Percentiles rank a stretch among this genome's conserved stretches.
Conservation (phyloP, 164 flowering plant genomes). For the Chimonanthus salicifolius region DNA sequence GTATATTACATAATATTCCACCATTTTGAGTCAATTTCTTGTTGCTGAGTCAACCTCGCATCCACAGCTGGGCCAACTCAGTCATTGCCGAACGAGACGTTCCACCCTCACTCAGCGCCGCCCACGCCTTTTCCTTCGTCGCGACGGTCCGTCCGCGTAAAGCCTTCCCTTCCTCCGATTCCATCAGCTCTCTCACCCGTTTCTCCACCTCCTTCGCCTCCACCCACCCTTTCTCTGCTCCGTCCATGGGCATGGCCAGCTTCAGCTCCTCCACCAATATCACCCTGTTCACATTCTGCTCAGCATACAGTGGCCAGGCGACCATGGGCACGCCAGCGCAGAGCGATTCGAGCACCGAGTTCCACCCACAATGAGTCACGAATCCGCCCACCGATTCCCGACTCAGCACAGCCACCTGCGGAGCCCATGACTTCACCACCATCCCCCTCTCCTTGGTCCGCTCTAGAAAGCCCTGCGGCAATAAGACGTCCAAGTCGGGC, state of each 20-base stretch:
- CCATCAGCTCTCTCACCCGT: constrained; percentile 17
- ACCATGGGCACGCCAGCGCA: constrained; percentile 42
- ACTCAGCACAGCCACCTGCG: constrained; percentile 35
- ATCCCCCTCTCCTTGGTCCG: constrained; percentile 26
- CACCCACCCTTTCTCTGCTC: constrained; percentile 22
- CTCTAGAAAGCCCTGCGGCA: constrained; percentile 36
- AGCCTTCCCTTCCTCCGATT: constrained; percentile 12
- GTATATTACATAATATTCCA: too few relatives aligned
- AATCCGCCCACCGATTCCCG: constrained; percentile 38
- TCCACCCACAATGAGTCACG: constrained; percentile 54
- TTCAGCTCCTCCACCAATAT: constrained; percentile 32
- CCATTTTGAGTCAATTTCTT: too few relatives aligned
- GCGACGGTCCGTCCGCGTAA: constrained; percentile 4
- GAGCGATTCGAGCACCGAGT: constrained; percentile 36
- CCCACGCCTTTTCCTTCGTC: constrained; percentile 4
- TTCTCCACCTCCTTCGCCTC: constrained; percentile 23
- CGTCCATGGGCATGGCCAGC: constrained; percentile 23
- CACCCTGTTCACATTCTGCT: constrained; percentile 26
- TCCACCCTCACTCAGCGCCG: constrained; percentile 13
- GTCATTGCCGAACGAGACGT: constrained; percentile 9
- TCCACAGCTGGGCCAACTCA: constrained; percentile 3
- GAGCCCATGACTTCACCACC: constrained; percentile 41
- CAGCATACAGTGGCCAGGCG: constrained; percentile 46
- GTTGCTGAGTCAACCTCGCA: not conserved
- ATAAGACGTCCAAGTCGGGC: constrained; percentile 20